Evolutionary conservation across 805 yeast species (phyloP).

Genomic region (Lipomyces chichibuensis): DNA sequence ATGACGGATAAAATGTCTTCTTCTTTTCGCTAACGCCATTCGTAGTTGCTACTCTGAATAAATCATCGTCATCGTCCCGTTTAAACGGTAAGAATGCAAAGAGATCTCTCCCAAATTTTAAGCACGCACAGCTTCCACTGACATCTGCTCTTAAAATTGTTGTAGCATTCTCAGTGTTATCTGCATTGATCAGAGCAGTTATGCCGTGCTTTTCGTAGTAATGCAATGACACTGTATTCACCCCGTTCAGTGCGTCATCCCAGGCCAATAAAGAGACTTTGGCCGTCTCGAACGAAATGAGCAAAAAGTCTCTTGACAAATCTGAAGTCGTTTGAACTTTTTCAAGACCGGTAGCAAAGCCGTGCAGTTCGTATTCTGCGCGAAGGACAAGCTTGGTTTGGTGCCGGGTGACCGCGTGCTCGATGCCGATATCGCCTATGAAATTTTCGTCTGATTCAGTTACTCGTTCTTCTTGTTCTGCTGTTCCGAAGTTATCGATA

Average conservation of each 20-base stretch:
- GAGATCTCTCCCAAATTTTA: constrained; percentile 60
- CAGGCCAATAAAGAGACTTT: constrained; percentile 77
- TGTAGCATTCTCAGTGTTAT: constrained; percentile 44
- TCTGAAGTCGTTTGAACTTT: constrained; percentile 49
- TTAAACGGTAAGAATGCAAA: constrained; percentile 73
- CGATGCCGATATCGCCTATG: constrained; percentile 38
- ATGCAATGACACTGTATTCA: constrained; percentile 80
- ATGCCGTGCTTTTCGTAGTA: constrained; percentile 72
- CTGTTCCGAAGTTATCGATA: neutral
- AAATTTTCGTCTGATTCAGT: constrained; percentile 29
- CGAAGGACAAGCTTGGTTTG: constrained; percentile 49
- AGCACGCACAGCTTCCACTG: constrained; percentile 52
- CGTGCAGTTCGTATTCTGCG: constrained; percentile 72
- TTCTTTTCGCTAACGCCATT: constrained; percentile 9
- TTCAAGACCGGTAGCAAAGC: constrained; percentile 63
- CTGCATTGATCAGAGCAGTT: constrained; percentile 14
- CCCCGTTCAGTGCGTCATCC: constrained; percentile 56
- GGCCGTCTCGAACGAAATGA: constrained; percentile 71
- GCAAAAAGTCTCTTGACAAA: constrained; percentile 59
- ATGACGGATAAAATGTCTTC: constrained; percentile 56
- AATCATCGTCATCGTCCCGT: constrained; percentile 44
- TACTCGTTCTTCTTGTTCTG: constrained; percentile 14
- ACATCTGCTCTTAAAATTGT: constrained; percentile 66
- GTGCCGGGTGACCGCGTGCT: constrained; percentile 34
- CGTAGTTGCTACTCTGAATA: constrained; percentile 36